Conservation (phyloP, 116 monocot genomes). For the Zostera marina region DNA sequence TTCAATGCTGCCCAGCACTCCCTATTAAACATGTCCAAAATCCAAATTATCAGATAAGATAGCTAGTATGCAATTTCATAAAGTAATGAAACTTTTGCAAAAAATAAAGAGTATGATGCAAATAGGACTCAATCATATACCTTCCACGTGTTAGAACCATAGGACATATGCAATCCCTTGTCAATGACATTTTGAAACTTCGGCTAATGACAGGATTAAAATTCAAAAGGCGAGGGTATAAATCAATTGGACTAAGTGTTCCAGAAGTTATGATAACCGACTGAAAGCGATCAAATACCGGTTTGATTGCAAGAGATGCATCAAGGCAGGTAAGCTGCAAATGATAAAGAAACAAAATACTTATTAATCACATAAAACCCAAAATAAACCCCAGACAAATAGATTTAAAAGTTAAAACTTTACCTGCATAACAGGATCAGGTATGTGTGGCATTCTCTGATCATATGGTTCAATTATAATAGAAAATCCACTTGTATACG, state of each 20-base stretch:
- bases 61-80: no score
- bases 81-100: no score
- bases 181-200: constrained; percentile 96
- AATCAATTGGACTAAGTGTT: constrained; percentile 94
- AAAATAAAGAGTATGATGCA: no score
- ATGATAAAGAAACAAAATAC: constrained; percentile 1
- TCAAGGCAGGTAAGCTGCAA: constrained; percentile 91
- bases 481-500: constrained; percentile 85
- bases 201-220: constrained; percentile 93
- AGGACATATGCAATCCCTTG: constrained; percentile 96
- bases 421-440: constrained; percentile 93
- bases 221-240: constrained; percentile 92
- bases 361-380: neutral
- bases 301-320: constrained; percentile 93
- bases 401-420: neutral
- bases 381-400: neutral
- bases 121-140: constrained; percentile 13
- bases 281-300: constrained; percentile 95
- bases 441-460: constrained; percentile 95
- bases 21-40: no score
- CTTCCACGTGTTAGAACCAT: constrained; percentile 99
- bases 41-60: no score
- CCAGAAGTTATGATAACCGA: constrained; percentile 96
- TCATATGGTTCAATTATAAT: constrained; percentile 97
- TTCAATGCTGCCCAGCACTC: no score